phyloP scores from a whole-genome alignment of 176 grass and related monocot genomes.

The Alopecurus myosuroides region DNA sequence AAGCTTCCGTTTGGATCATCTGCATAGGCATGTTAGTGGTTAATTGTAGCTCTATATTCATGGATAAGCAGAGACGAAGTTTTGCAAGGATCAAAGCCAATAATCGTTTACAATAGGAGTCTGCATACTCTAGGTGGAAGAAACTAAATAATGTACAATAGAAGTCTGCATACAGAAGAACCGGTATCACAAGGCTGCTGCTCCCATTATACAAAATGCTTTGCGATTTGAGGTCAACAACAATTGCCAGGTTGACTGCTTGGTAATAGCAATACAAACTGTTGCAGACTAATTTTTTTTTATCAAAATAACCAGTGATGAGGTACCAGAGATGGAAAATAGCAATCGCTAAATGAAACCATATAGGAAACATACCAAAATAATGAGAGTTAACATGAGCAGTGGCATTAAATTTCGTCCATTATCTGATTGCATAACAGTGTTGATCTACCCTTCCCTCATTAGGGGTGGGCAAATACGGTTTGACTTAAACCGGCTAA shows the following conservation, averaged over 20 bases:
- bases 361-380: neutral
- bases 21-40: slow-evolving; percentile 35
- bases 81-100: slow-evolving; percentile 3
- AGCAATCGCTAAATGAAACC: neutral
- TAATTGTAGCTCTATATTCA: neutral
- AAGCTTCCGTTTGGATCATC: slow-evolving; percentile 67
- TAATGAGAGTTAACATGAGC: neutral
- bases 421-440: neutral
- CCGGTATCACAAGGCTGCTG: neutral
- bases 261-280: neutral
- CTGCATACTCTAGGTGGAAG: neutral
- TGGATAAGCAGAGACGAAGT: neutral
- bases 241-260: neutral
- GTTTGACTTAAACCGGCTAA: too few species aligned
- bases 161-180: neutral
- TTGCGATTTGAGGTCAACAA: neutral
- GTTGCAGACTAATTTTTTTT: neutral
- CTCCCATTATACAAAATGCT: slow-evolving; percentile 6
- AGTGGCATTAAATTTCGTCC: neutral
- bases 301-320: neutral
- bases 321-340: neutral
- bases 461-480: too few species aligned
- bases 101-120: neutral
- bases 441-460: neutral
- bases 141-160: neutral